phyloP scores from a whole-genome alignment of 768 basidiomycete species.

The Leucocoprinus sp. region DNA sequence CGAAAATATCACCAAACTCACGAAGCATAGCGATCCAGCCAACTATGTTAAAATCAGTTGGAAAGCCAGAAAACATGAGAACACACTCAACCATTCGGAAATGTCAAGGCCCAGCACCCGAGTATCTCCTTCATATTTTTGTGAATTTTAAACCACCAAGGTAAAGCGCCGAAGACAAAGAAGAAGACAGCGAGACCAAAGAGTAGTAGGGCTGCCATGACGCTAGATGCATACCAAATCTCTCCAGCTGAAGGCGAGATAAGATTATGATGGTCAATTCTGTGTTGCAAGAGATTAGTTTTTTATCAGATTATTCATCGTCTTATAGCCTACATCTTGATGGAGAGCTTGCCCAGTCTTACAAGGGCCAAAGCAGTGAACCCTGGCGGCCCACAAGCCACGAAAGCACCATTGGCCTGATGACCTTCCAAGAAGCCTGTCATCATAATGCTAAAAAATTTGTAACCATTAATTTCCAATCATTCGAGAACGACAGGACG shows the following conservation, averaged over 20 bases:
- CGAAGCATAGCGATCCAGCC: conserved; percentile 38
- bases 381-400: conserved; percentile 40
- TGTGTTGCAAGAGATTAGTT: conserved; percentile 8
- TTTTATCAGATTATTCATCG: too few species aligned
- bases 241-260: conserved; percentile 32
- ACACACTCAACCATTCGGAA: conserved; percentile 30
- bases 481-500: conserved; percentile 20
- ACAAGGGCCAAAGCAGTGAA: conserved; percentile 42
- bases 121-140: conserved; percentile 38
- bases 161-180: conserved; percentile 35
- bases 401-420: conserved; percentile 41
- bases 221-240: conserved; percentile 35
- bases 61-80: not conserved
- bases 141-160: conserved; percentile 43
- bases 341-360: conserved; percentile 31
- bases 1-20: conserved; percentile 33
- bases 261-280: conserved; percentile 26
- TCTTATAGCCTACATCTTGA: conserved; percentile 25
- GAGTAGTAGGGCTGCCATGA: conserved; percentile 30
- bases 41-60: conserved; percentile 16
- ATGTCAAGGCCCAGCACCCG: conserved; percentile 41
- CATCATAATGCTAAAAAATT: conserved; percentile 15
- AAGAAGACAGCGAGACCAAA: conserved; percentile 41
- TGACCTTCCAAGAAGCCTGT: conserved; percentile 40
- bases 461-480: conserved; percentile 17